phyloP scores from a whole-genome alignment of 2,329 filamentous ascomycete species.

The Pestalotiopsis fici region DNA sequence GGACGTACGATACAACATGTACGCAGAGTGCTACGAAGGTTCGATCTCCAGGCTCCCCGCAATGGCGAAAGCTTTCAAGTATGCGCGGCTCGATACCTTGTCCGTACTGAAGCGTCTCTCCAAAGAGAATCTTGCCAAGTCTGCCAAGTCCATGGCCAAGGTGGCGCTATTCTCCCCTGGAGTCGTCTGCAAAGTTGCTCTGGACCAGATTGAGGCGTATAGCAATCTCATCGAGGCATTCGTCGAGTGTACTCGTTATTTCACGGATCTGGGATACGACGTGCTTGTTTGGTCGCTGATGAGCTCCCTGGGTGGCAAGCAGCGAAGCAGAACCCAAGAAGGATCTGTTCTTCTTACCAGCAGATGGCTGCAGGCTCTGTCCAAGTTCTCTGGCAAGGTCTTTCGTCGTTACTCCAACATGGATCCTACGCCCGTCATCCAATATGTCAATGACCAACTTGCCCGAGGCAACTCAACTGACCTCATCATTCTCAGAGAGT shows the following conservation, averaged over 20 bases:
- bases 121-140: conserved; percentile 80
- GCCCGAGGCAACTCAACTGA: conserved; percentile 83
- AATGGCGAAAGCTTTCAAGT: conserved; percentile 76
- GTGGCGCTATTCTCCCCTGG: conserved; percentile 90
- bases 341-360: conserved; percentile 74
- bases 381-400: conserved; percentile 87
- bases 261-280: conserved; percentile 90
- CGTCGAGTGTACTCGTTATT: conserved; percentile 92
- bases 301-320: conserved; percentile 65
- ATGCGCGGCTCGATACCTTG: conserved; percentile 76
- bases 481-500: conserved; percentile 85
- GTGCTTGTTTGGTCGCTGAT: conserved; percentile 91
- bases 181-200: conserved; percentile 84
- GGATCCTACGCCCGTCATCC: conserved; percentile 80
- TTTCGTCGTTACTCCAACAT: conserved; percentile 85
- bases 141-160: conserved; percentile 88
- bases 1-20: conserved; percentile 80
- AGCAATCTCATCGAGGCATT: conserved; percentile 93
- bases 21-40: conserved; percentile 89
- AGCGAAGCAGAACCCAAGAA: conserved; percentile 63
- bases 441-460: conserved; percentile 87
- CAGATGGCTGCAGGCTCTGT: conserved; percentile 87
- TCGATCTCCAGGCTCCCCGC: conserved; percentile 75
- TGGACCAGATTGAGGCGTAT: conserved; percentile 91
- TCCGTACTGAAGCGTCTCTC: conserved; percentile 88